phyloP scores from a whole-genome alignment of 305 asterid species.

The Coffea humblotiana region DNA sequence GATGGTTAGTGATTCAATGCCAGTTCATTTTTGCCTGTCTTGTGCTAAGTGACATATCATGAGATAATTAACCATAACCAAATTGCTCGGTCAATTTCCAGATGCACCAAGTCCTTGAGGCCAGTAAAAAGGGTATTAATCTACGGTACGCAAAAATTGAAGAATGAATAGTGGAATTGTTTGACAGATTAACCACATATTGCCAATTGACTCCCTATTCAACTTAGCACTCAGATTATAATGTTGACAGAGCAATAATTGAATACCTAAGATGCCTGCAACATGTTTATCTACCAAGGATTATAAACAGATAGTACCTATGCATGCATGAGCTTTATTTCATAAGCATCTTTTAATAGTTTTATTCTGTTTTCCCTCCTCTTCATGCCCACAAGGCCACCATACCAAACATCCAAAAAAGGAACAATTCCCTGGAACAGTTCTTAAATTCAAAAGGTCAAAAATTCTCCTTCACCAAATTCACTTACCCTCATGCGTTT shows the following conservation, averaged over 20 bases:
- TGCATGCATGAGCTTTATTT: neutral
- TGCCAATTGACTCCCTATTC: neutral
- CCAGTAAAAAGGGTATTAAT: neutral
- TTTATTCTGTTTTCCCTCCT: neutral
- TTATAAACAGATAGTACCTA: neutral
- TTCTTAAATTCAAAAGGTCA: neutral
- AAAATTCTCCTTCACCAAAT: neutral
- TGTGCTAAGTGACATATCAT: neutral
- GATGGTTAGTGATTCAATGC: neutral
- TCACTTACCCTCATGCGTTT: constrained; percentile 91
- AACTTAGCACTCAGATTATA: neutral
- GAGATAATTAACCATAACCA: neutral
- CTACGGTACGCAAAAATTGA: neutral
- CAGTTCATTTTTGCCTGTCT: neutral
- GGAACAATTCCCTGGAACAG: neutral
- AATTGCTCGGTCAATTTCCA: neutral
- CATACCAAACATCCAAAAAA: neutral
- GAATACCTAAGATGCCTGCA: neutral
- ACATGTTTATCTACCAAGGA: neutral
- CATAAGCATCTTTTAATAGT: neutral
- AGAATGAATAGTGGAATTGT: neutral
- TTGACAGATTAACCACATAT: neutral
- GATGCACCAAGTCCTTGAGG: neutral
- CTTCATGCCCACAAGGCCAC: neutral
- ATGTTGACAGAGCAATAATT: neutral